Evolutionary conservation across 106 monocot species (phyloP).

Genomic region (Phalaenopsis aphrodite): DNA sequence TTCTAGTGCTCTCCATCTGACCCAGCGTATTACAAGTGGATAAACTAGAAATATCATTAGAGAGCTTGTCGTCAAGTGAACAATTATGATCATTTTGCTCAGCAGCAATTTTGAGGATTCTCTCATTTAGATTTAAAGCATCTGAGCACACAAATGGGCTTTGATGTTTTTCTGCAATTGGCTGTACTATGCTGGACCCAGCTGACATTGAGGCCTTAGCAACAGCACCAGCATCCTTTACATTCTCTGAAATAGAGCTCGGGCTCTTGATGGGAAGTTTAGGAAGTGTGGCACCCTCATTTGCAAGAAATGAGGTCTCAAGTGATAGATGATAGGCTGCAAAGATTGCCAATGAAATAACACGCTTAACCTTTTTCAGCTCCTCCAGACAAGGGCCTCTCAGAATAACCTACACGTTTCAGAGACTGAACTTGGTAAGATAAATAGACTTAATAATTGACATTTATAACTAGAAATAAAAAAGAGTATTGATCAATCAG

Average conservation of each 20-base stretch:
- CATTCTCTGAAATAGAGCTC: slow-evolving; percentile 1
- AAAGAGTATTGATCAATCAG: not conserved
- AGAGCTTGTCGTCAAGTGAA: not conserved
- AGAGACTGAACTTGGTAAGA: not conserved
- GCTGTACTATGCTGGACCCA: not conserved
- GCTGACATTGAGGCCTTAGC: slow-evolving; percentile 10
- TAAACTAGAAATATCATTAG: not conserved
- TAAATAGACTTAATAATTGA: not conserved
- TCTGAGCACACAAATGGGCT: slow-evolving; percentile 5
- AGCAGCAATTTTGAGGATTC: not conserved
- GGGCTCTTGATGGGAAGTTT: slow-evolving; percentile 18
- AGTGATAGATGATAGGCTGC: slow-evolving; percentile 91
- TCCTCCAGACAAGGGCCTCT: slow-evolving; percentile 52
- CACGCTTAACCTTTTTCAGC: slow-evolving; percentile 76
- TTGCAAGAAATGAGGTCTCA: slow-evolving; percentile 86
- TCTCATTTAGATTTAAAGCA: slow-evolving; percentile 7
- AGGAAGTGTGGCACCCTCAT: slow-evolving; percentile 78
- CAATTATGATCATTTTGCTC: not conserved
- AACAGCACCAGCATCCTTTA: slow-evolving; percentile 6
- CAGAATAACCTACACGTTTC: slow-evolving; percentile 59
- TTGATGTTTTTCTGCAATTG: slow-evolving; percentile 6
- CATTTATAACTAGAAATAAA: not conserved
- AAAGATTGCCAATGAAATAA: slow-evolving; percentile 71
- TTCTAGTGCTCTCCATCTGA: slow-evolving; percentile 1
- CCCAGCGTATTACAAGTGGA: not conserved